Evolutionary conservation across 345 rosid genomes (phyloP), one percentile per base, ranked within the genome.

Genomic region (Lepidium africanum): DNA sequence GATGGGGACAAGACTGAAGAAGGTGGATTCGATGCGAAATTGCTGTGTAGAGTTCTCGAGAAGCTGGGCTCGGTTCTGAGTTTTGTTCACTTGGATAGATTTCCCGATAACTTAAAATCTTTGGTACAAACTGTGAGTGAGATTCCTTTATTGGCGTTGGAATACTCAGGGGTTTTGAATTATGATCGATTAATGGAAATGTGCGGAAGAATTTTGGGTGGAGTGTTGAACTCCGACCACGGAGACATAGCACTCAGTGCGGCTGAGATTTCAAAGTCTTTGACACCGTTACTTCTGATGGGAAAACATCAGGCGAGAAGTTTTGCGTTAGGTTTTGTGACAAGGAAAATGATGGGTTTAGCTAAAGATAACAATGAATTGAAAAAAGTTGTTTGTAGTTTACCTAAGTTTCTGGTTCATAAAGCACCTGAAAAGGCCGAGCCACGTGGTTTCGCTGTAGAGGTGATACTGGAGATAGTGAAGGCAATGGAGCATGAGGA

Each of bases 361-460:
- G 79, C 72, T 4, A 79, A 69, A 65, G 71, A 76, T 60, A 79
- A 79, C 6, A 79, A 57, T 2, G 89, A 79, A 4, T 49, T 87
- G 65, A 84, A 79, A 55, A 83, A 82, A 41, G 87, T 92, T 2
- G 69, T 84, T 9, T 76, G 76, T 46, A 88, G 81, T 81, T 80
- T 90, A 60, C 97, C 90, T 0, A 84, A 72, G 75, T 90, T 82
- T 72, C 73, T 93, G 79, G 83, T 62, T 47, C 83, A 76, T 11
- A 91, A 86, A 84, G 96, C 94, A 9, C 97, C 91, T 12, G 98
- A 85, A 84, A 93, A 88, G 84, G 91, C 92, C 1, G 97, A 90
- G 76, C 86, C 83, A 0, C 83, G 98, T 74, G 92, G 88, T 8
- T 72, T 65, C 56, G 97, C 92, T 0, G 97, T 87, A 77, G 98